Evolutionary conservation across 2,329 filamentous ascomycete species (phyloP).

Genomic region (Epicoccum nigrum): DNA sequence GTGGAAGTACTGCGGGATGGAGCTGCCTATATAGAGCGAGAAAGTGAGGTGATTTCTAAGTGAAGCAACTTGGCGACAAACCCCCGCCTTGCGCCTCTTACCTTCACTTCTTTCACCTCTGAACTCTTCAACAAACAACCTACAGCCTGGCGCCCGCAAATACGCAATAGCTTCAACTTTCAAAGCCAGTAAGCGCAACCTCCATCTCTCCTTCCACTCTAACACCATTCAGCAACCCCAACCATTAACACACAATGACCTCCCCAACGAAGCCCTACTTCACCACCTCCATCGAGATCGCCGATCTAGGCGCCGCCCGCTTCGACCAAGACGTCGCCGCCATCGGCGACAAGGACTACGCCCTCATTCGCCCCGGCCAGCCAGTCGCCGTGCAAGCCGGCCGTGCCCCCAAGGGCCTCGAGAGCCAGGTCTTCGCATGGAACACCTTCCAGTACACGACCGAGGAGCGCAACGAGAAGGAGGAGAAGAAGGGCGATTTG

Average conservation of each 20-base stretch:
- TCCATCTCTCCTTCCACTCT: background rate
- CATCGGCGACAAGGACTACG: conserved; percentile 35
- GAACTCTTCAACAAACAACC: no score
- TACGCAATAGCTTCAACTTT: no score
- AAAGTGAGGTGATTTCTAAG: no score
- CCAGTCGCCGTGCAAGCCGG: conserved; percentile 29
- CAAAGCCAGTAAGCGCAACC: no score
- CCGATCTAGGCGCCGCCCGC: conserved; percentile 37
- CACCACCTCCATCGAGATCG: conserved; percentile 26
- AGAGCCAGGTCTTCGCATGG: conserved; percentile 39
- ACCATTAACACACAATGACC: background rate
- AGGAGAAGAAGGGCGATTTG: conserved; percentile 43
- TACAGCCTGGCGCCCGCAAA: no score
- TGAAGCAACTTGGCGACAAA: no score
- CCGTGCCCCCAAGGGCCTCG: conserved; percentile 33
- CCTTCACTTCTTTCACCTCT: no score
- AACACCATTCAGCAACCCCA: background rate
- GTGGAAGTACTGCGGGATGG: background rate
- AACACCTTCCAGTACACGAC: conserved; percentile 36
- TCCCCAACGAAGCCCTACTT: conserved; percentile 4
- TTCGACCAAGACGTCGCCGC: conserved; percentile 42
- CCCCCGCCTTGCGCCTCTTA: no score
- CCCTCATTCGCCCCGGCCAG: conserved; percentile 24
- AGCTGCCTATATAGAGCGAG: no score
- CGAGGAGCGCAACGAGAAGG: conserved; percentile 30